These are phyloP conservation scores for Aspergillus sp. DNA, from an alignment of 2,329 filamentous ascomycete species.

Conservation along the genomic window DNA sequence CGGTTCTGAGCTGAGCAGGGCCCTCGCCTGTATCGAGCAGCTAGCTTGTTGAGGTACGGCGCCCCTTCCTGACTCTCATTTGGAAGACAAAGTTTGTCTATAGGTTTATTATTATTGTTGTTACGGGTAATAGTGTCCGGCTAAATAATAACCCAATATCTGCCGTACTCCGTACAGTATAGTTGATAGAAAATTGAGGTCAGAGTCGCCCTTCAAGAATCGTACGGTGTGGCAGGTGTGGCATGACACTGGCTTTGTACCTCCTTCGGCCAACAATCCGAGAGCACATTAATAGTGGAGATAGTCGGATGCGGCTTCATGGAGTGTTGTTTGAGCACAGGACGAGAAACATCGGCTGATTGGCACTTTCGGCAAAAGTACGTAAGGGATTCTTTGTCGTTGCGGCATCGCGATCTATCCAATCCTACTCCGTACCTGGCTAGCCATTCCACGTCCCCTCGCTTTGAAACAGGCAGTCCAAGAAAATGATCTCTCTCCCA, in stretches of 20 bases:
- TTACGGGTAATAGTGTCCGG: not conserved
- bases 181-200: not conserved
- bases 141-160: not conserved
- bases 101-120: not conserved
- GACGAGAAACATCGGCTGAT: not conserved
- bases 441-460: not conserved
- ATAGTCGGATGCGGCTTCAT: not conserved
- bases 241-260: constrained; percentile 1
- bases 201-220: not conserved
- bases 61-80: not conserved
- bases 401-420: not conserved
- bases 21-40: too few species aligned
- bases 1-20: too few species aligned
- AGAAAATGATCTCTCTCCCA: not conserved
- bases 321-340: not conserved
- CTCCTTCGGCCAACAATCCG: not conserved
- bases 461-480: not conserved
- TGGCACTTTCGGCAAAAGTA: not conserved
- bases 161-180: not conserved
- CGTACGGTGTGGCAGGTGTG: not conserved
- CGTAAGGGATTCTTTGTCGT: not conserved
- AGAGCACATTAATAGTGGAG: not conserved
- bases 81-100: not conserved
- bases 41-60: not conserved
- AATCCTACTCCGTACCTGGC: not conserved